A percentile compares a stretch with the other conserved stretches of the same genome.
phyloP scores from a whole-genome alignment of 257 asterid species.

The Gentiana dahurica region DNA sequence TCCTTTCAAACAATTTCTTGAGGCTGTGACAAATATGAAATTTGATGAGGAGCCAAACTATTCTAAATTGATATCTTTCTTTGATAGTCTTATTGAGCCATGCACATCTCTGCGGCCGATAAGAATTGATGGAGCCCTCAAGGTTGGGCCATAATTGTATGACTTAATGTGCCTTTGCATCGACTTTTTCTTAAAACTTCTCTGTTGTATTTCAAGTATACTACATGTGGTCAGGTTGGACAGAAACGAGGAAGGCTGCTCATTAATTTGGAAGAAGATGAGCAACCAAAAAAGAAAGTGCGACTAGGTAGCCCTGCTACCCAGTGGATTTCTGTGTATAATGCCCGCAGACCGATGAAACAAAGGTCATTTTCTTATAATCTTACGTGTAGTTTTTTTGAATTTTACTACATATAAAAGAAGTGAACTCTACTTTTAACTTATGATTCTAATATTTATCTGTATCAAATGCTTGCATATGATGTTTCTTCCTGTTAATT shows the following conservation, averaged over 20 bases:
- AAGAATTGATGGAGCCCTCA: slow-evolving; percentile 94
- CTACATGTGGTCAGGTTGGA: slow-evolving; percentile 49
- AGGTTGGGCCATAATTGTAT: slow-evolving; percentile 30
- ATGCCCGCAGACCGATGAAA: slow-evolving; percentile 96
- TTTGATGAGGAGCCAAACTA: slow-evolving; percentile 98
- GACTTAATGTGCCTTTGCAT: background rate
- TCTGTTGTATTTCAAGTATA: background rate
- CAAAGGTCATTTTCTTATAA: slow-evolving; percentile 46
- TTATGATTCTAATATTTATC: too few species aligned
- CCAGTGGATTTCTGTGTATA: slow-evolving; percentile 93
- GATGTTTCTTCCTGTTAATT: too few species aligned
- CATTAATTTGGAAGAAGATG: slow-evolving; percentile 89
- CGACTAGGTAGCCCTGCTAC: slow-evolving; percentile 96
- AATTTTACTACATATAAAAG: background rate
- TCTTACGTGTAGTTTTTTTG: slow-evolving; percentile 2
- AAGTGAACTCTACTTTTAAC: background rate
- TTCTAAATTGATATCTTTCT: slow-evolving; percentile 67
- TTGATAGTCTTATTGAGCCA: slow-evolving; percentile 89
- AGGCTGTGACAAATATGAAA: slow-evolving; percentile 94
- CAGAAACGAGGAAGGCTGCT: slow-evolving; percentile 90
- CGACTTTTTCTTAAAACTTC: background rate
- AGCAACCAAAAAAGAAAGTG: slow-evolving; percentile 96
- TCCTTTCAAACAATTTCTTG: slow-evolving; percentile 83
- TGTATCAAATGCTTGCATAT: too few species aligned
- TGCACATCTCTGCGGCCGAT: slow-evolving; percentile 76